These are phyloP conservation scores for Boletus pseudopeckii DNA, from an alignment of 768 basidiomycete species.

Conservation along the genomic window DNA sequence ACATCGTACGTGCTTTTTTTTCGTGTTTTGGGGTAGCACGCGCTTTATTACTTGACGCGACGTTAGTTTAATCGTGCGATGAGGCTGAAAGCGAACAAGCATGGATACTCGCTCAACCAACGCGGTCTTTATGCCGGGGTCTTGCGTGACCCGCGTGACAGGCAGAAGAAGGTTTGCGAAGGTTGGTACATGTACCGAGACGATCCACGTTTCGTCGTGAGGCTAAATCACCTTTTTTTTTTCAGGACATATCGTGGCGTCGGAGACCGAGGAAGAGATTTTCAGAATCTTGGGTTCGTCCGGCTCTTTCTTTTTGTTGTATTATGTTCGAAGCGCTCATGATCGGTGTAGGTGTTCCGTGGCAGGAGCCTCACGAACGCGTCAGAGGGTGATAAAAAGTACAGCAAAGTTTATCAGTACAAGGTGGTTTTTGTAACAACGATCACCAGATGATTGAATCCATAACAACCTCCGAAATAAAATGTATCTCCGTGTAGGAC, in stretches of 20 bases:
- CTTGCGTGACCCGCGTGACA: conserved; percentile 63
- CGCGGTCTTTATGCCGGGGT: conserved; percentile 74
- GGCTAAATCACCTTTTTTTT: neutral
- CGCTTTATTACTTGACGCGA: neutral
- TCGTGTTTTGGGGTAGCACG: neutral
- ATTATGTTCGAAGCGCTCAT: neutral
- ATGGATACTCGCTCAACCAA: conserved; percentile 87
- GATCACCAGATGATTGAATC: neutral
- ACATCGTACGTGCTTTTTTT: conserved; percentile 58
- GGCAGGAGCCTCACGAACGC: conserved; percentile 79
- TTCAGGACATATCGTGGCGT: conserved; percentile 67
- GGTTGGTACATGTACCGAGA: too few relatives aligned
- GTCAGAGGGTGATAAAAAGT: conserved; percentile 36
- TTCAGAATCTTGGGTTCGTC: conserved; percentile 62
- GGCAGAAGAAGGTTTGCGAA: conserved; percentile 54
- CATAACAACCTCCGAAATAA: neutral
- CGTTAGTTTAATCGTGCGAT: conserved; percentile 86
- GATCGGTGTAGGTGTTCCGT: conserved; percentile 53
- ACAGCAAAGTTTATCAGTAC: neutral
- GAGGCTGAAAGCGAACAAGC: conserved; percentile 74
- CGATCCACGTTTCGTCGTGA: neutral
- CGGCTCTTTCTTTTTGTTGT: neutral
- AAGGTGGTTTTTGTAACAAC: neutral
- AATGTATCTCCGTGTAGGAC: neutral
- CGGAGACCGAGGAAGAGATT: conserved; percentile 84